Evolutionary conservation across 169 alveolate genomes (phyloP).

Genomic region (Cyclospora cayetanensis): DNA sequence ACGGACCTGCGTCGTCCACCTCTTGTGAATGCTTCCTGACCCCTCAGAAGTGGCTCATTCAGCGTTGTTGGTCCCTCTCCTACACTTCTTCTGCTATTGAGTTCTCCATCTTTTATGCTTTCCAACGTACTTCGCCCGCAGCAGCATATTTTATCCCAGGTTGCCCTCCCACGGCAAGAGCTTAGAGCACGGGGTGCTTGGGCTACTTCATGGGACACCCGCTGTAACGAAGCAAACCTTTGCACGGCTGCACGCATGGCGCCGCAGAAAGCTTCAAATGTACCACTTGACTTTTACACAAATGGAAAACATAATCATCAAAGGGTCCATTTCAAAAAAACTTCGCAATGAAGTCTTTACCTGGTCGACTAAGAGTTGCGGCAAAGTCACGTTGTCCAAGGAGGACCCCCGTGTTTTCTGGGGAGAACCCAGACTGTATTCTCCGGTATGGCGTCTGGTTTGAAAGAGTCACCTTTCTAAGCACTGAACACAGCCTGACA

Average conservation of each 20-base stretch:
- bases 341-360: background rate
- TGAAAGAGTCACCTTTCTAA: background rate
- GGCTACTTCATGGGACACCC: background rate
- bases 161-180: background rate
- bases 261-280: too few species aligned
- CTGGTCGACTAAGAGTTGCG: constrained; percentile 16
- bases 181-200: background rate
- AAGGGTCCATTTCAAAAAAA: too few species aligned
- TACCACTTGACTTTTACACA: too few species aligned
- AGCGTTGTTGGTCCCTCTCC: background rate
- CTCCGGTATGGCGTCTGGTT: constrained; percentile 48
- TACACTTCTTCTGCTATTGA: background rate
- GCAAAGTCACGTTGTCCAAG: constrained; percentile 44
- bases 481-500: background rate
- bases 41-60: too few species aligned
- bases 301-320: background rate
- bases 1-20: too few species aligned
- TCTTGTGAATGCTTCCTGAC: too few species aligned
- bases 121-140: constrained; percentile 7
- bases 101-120: background rate
- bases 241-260: background rate
- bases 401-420: constrained; percentile 36
- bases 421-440: background rate
- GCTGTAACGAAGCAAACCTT: constrained; percentile 42
- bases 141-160: constrained; percentile 34